Evolutionary conservation across 2,329 filamentous ascomycete species (phyloP).

Genomic region (Verticillium albo-atrum): DNA sequence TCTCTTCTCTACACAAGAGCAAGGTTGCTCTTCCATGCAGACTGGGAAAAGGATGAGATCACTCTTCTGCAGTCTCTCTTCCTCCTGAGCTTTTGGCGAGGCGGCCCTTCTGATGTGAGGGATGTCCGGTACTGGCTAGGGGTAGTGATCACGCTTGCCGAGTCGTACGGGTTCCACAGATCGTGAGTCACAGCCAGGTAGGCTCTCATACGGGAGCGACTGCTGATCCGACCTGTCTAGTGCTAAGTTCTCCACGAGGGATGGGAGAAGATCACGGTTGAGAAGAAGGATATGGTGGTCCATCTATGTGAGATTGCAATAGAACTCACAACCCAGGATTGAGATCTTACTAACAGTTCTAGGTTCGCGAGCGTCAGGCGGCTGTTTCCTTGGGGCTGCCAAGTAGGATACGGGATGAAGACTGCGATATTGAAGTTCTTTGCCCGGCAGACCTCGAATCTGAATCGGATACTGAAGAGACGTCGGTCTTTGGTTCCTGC

Average conservation of each 20-base stretch:
- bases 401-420: conserved; percentile 31
- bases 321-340: neutral
- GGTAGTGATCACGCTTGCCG: conserved; percentile 44
- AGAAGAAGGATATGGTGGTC: conserved; percentile 50
- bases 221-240: neutral
- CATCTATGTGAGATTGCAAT: conserved; percentile 28
- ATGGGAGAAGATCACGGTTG: conserved; percentile 22
- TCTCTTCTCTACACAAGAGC: conserved; percentile 44
- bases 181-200: too few species aligned
- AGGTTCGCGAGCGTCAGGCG: conserved; percentile 32
- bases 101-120: conserved; percentile 40
- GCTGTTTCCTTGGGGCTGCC: conserved; percentile 30
- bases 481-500: conserved; percentile 22
- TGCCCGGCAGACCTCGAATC: conserved; percentile 24
- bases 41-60: conserved; percentile 46
- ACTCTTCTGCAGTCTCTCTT: conserved; percentile 47
- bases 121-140: conserved; percentile 47
- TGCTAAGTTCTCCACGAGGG: conserved; percentile 3
- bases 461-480: conserved; percentile 15
- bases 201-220: too few species aligned
- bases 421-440: conserved; percentile 32
- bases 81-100: conserved; percentile 52
- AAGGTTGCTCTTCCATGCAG: conserved; percentile 45
- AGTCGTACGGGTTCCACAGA: conserved; percentile 42
- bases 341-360: neutral